Evolutionary conservation across 495 filamentous ascomycete species (phyloP).

Genomic region (Podospora comata): DNA sequence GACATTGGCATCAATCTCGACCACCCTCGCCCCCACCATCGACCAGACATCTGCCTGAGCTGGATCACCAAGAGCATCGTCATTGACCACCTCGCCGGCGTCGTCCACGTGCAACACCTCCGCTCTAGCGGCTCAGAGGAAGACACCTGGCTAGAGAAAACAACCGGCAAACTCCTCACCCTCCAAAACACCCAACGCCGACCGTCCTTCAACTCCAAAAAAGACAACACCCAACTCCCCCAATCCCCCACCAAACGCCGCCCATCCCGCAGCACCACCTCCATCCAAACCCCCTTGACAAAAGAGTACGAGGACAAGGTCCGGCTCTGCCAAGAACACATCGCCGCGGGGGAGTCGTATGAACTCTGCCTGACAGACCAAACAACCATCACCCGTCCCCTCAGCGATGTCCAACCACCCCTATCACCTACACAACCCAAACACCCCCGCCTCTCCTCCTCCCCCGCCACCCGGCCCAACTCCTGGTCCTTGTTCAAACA

Average conservation of each 20-base stretch:
- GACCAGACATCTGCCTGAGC: conserved; percentile 70
- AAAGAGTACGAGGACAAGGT: conserved; percentile 62
- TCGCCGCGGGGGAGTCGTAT: conserved; percentile 81
- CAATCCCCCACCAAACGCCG: conserved; percentile 16
- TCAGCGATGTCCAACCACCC: conserved; percentile 40
- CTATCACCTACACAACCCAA: conserved; percentile 28
- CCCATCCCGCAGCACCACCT: conserved; percentile 24
- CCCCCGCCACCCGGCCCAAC: conserved; percentile 21
- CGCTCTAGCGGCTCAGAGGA: conserved; percentile 34
- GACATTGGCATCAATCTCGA: conserved; percentile 50
- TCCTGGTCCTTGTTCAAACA: conserved; percentile 70
- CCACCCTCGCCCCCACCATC: conserved; percentile 38
- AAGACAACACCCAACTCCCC: not conserved
- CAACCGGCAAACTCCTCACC: conserved; percentile 31
- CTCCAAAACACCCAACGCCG: conserved; percentile 18
- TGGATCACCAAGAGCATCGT: conserved; percentile 80
- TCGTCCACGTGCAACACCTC: conserved; percentile 65
- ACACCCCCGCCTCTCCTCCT: conserved; percentile 11
- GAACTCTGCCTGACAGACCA: conserved; percentile 86
- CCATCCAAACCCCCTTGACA: conserved; percentile 47
- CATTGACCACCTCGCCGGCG: conserved; percentile 63
- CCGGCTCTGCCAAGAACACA: conserved; percentile 62
- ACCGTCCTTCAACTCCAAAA: conserved; percentile 6
- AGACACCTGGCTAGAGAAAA: conserved; percentile 35
- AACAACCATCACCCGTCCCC: conserved; percentile 54